phyloP scores from a whole-genome alignment of 306 rosid species.

The Casuarina glauca region DNA sequence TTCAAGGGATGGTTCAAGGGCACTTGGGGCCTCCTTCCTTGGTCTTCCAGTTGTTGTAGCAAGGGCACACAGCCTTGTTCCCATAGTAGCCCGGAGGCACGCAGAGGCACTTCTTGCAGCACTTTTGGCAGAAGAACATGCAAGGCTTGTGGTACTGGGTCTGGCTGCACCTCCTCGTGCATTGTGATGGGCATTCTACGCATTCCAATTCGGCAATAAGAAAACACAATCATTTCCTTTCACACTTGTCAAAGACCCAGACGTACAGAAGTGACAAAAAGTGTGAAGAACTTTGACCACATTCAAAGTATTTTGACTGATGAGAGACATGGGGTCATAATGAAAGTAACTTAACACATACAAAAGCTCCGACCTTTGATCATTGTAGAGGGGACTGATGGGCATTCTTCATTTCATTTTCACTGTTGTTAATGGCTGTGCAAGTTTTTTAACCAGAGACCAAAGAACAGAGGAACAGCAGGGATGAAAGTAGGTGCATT shows the following conservation, averaged over 20 bases:
- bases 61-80: conserved; percentile 82
- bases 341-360: not conserved
- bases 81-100: conserved; percentile 95
- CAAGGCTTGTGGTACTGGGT: conserved; percentile 90
- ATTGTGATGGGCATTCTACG: conserved; percentile 79
- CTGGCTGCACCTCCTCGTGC: conserved; percentile 64
- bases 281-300: conserved; percentile 24
- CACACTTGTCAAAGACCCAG: not conserved
- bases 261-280: not conserved
- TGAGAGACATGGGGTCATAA: not conserved
- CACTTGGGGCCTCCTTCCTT: conserved; percentile 86
- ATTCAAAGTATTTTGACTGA: conserved; percentile 1
- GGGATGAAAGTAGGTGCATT: no score
- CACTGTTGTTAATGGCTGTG: no score
- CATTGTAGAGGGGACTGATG: no score
- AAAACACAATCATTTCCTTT: not conserved
- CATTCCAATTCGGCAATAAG: conserved; percentile 9
- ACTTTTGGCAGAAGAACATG: conserved; percentile 85
- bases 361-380: no score
- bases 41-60: conserved; percentile 98
- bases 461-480: no score
- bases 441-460: not conserved
- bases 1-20: conserved; percentile 41
- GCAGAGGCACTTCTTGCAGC: conserved; percentile 79
- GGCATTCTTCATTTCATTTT: no score